These are phyloP conservation scores for Tuber indicum DNA, from an alignment of 495 filamentous ascomycete species.

Conservation along the genomic window DNA sequence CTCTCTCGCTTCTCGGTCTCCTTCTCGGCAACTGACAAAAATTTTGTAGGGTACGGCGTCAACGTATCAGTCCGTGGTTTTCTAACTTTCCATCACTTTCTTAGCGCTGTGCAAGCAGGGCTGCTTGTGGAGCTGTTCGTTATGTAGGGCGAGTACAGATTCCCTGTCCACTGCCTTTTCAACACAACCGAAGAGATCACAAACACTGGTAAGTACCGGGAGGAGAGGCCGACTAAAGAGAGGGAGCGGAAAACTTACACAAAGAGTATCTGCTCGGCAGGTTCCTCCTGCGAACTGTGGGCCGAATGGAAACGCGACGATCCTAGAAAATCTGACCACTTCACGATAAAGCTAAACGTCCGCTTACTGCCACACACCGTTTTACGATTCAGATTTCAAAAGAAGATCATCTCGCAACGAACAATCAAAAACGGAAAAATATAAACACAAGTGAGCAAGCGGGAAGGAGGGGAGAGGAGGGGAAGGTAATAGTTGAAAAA, in stretches of 20 bases:
- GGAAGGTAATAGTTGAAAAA: not conserved
- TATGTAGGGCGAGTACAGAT: not conserved
- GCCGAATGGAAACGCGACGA: slow-evolving; percentile 27
- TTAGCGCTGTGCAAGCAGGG: slow-evolving; percentile 27
- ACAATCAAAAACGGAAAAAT: not conserved
- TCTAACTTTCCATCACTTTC: slow-evolving; percentile 3
- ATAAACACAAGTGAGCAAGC: not conserved
- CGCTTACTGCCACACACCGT: slow-evolving; percentile 9
- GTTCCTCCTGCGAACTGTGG: slow-evolving; percentile 24
- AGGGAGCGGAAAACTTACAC: slow-evolving; percentile 16
- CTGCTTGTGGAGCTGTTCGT: not conserved
- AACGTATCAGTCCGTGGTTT: slow-evolving; percentile 30
- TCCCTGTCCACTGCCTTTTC: slow-evolving; percentile 17
- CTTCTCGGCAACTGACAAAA: slow-evolving; percentile 13
- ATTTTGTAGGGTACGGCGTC: slow-evolving; percentile 17
- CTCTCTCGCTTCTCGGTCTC: slow-evolving; percentile 3
- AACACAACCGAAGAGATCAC: slow-evolving; percentile 9
- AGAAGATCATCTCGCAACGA: slow-evolving; percentile 9
- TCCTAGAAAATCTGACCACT: slow-evolving; percentile 13
- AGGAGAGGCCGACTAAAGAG: slow-evolving; percentile 7
- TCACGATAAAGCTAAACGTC: slow-evolving; percentile 10
- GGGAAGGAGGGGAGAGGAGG: not conserved
- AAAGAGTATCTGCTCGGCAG: slow-evolving; percentile 15
- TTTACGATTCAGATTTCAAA: slow-evolving; percentile 7
- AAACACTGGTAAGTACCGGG: slow-evolving; percentile 8